Base-by-base conservation (phyloP, 345 rosid genomes). In the Camelina neglecta region DNA sequence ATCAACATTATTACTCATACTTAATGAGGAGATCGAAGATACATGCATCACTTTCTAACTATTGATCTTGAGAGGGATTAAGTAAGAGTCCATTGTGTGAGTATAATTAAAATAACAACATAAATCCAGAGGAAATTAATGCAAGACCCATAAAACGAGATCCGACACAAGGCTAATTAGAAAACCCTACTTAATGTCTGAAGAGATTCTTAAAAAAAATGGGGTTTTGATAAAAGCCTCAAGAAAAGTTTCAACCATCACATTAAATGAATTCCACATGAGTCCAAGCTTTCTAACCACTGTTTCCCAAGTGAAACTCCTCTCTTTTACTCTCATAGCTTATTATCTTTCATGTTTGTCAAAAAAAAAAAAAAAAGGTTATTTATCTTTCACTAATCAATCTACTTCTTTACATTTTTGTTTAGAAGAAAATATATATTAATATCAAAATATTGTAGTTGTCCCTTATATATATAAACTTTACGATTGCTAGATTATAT, bases 261-360 rank as follows among this genome's bases (percentile, higher is more conserved):
- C 88, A 85, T 86, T 89, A 69, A 89, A 89, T 87, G 95, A 45
- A 50, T 42, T 76, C 78, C 89, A 87, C 87, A 84, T 84, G 88
- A 85, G 81, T 85, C 88, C 86, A 86, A 80, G 84, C 84, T 82
- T 80, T 80, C 76, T 82, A 82, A 82, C 86, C 80, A 78, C 72
- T 72, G 64, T 78, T 83, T 84, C 85, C 75, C 54, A 67, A 78
- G 49, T 72, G 58, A 44, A 71, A 74, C 60, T 81, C 75, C 38
- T 74, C 54, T 56, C 53, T 74, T 81, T 80, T 75, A 36, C 50
- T n/a, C 83, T 36, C 69, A 31, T 29, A 31, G n/a, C 11, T 71
- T 18, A 56, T 57, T 9, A 49, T 48, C 54, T 16, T 36, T 26
- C 29, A 69, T 18, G 18, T 18, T 18, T 18, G 18, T 18, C 18